Evolutionary conservation across 352 stramenopile species (phyloP).

Genomic region (Plasmopara halstedii): DNA sequence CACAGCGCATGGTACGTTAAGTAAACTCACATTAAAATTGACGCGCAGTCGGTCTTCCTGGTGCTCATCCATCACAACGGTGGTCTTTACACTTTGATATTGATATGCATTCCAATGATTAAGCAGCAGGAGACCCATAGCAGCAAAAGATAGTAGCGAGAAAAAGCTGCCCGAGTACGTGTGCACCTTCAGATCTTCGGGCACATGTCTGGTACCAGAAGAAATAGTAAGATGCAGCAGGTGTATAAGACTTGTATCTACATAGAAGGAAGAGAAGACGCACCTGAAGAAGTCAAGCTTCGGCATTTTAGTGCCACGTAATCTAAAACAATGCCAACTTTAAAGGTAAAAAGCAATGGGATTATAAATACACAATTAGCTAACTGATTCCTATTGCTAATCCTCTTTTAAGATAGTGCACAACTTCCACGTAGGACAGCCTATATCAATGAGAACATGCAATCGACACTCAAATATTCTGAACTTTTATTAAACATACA

Average conservation of each 20-base stretch:
- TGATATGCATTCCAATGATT: constrained; percentile 53
- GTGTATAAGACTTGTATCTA: background rate
- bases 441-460: no score
- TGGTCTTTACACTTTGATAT: constrained; percentile 36
- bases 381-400: background rate
- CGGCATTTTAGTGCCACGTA: constrained; percentile 24
- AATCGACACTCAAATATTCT: no score
- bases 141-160: constrained; percentile 51
- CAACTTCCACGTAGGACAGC: no score
- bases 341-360: background rate
- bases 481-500: no score
- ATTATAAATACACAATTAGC: background rate
- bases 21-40: constrained; percentile 80
- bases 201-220: constrained; percentile 40
- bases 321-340: background rate
- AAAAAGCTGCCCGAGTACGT: constrained; percentile 55
- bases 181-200: constrained; percentile 65
- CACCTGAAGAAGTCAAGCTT: constrained; percentile 65
- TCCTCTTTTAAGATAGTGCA: no score
- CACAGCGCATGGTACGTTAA: constrained; percentile 59
- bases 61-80: constrained; percentile 63
- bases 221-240: background rate
- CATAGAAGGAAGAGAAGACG: constrained; percentile 11
- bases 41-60: constrained; percentile 77
- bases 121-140: constrained; percentile 46